These are phyloP conservation scores for Xylaria bambusicola DNA, from an alignment of 495 filamentous ascomycete genomes.

Conservation along the genomic window DNA sequence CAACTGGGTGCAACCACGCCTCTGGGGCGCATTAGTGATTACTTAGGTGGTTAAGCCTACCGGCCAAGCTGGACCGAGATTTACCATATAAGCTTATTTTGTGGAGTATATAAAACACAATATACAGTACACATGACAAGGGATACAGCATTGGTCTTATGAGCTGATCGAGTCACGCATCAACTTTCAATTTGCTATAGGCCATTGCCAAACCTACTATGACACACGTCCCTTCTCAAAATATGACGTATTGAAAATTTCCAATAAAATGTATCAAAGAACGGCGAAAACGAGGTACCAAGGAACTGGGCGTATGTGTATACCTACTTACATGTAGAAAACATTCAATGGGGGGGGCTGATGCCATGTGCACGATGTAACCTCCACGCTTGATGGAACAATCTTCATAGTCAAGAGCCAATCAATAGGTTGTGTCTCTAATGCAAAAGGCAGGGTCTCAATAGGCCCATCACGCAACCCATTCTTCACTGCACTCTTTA, in stretches of 20 bases:
- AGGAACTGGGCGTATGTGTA: not conserved
- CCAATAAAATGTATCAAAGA: not conserved
- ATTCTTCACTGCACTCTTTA: not conserved
- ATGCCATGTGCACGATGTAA: no score
- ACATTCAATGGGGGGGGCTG: no score
- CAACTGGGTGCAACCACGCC: no score
- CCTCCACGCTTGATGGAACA: no score
- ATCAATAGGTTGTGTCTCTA: not conserved
- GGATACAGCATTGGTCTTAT: not conserved
- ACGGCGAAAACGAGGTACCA: slow-evolving; percentile 6
- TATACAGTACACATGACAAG: not conserved
- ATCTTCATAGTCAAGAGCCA: not conserved
- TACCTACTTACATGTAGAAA: not conserved
- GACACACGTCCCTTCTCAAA: not conserved
- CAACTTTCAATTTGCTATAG: slow-evolving; percentile 4
- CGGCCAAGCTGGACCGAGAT: not conserved
- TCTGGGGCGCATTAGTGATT: no score
- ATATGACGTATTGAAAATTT: not conserved
- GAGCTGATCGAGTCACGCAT: not conserved
- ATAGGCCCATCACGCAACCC: not conserved
- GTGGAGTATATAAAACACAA: not conserved
- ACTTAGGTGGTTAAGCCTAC: no score
- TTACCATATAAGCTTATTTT: not conserved
- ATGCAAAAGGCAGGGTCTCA: slow-evolving; percentile 1
- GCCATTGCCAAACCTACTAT: not conserved